phyloP scores from a whole-genome alignment of 2,329 filamentous ascomycete species.

The Chalaropsis ovoidea region DNA sequence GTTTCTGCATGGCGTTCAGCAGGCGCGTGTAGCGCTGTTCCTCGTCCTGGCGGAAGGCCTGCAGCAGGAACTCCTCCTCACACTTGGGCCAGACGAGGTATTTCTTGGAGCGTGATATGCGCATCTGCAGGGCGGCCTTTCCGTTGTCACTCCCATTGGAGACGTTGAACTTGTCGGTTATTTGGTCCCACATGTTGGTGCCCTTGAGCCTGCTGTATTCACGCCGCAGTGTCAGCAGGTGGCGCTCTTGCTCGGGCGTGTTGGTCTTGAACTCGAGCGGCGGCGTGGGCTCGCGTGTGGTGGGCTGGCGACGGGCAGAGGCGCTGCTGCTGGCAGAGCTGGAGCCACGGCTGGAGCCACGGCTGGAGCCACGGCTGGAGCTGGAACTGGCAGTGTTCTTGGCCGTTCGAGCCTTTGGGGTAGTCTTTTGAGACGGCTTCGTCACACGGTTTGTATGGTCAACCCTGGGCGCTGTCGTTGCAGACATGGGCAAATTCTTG shows the following conservation, averaged over 20 bases:
- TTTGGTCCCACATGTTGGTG: constrained; percentile 50
- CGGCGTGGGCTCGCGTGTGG: constrained; percentile 10
- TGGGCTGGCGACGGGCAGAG: constrained; percentile 43
- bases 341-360: constrained; percentile 33
- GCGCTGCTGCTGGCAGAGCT: constrained; percentile 38
- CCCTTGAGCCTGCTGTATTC: constrained; percentile 40
- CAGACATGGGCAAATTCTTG: not conserved
- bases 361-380: constrained; percentile 29
- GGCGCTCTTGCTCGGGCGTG: constrained; percentile 41
- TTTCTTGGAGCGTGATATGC: constrained; percentile 43
- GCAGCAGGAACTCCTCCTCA: constrained; percentile 39
- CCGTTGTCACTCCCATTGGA: constrained; percentile 34
- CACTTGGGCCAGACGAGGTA: constrained; percentile 40
- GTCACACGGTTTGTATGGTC: not conserved
- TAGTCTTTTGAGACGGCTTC: not conserved
- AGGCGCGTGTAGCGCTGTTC: constrained; percentile 38
- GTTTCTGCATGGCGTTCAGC: constrained; percentile 39
- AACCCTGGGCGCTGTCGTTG: not conserved
- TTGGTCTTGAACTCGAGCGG: constrained; percentile 36
- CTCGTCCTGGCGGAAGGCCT: constrained; percentile 37
- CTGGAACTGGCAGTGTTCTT: not conserved
- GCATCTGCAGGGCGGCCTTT: constrained; percentile 48
- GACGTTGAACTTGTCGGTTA: constrained; percentile 37
- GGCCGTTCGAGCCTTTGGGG: not conserved
- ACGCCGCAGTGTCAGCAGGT: constrained; percentile 42